Conservation (phyloP, 805 yeast genomes). For the Schwanniomyces sp. region DNA sequence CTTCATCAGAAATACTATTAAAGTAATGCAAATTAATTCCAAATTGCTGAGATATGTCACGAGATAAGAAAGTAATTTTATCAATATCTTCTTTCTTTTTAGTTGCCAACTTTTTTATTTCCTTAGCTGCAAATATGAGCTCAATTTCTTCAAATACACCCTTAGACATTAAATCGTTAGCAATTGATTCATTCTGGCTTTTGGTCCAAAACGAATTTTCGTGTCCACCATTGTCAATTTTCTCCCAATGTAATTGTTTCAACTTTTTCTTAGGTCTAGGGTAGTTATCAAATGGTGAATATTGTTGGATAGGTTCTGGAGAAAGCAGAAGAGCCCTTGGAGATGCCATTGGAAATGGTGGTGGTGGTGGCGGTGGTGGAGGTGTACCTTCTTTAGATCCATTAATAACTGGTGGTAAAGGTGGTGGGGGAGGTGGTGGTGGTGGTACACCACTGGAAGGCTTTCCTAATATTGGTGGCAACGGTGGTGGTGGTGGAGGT, state of each 20-base stretch:
- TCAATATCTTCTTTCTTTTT: conserved; percentile 44
- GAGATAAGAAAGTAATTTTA: conserved; percentile 56
- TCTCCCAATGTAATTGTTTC: conserved; percentile 85
- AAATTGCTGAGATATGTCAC: conserved; percentile 77
- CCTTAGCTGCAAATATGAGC: conserved; percentile 57
- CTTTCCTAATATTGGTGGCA: conserved; percentile 11
- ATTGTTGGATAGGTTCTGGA: conserved; percentile 16
- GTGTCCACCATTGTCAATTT: conserved; percentile 49
- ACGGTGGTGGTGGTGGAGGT: conserved; percentile 23
- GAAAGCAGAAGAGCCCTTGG: conserved; percentile 13
- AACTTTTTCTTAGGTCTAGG: conserved; percentile 61
- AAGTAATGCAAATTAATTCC: conserved; percentile 74
- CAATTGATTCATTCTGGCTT: conserved; percentile 42
- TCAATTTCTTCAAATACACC: conserved; percentile 72
- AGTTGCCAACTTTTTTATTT: conserved; percentile 44
- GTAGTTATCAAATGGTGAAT: conserved; percentile 41
- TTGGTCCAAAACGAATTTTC: conserved; percentile 65
- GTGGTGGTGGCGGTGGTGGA: conserved; percentile 27
- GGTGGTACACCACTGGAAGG: neutral
- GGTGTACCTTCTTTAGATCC: conserved; percentile 12
- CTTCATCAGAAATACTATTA: conserved; percentile 51
- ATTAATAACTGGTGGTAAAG: conserved; percentile 18
- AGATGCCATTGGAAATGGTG: conserved; percentile 21
- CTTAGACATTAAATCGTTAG: conserved; percentile 48
- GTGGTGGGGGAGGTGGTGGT: conserved; percentile 10